These are phyloP conservation scores for Beta macrorhiza DNA, from an alignment of 179 eudicot genomes.

Conservation along the genomic window DNA sequence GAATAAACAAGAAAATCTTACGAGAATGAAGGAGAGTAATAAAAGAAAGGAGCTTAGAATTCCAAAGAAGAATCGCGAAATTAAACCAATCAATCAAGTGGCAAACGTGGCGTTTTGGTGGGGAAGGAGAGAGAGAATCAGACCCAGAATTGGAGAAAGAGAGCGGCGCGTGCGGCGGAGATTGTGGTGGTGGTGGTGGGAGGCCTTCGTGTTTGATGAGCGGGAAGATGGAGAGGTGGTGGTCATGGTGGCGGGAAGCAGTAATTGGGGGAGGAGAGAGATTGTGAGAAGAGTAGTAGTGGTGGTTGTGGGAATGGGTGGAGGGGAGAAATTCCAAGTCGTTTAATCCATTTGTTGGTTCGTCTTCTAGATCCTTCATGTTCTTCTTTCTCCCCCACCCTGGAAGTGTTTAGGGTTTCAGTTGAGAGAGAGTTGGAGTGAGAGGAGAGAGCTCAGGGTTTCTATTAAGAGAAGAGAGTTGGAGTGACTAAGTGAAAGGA, in stretches of 20 bases:
- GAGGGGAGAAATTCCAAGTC: background rate
- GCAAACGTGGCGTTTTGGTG: slow-evolving; percentile 13
- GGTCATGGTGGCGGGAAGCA: background rate
- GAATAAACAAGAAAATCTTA: slow-evolving; percentile 12
- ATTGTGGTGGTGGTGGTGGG: slow-evolving; percentile 20
- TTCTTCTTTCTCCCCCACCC: too few relatives aligned
- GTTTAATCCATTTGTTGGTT: too few relatives aligned
- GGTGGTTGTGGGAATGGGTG: too few relatives aligned
- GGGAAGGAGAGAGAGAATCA: slow-evolving; percentile 1
- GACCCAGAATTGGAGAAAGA: slow-evolving; percentile 11
- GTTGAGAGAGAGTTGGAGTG: too few relatives aligned
- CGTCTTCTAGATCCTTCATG: too few relatives aligned
- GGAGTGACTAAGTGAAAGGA: too few relatives aligned
- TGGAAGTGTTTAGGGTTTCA: too few relatives aligned
- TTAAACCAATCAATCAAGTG: slow-evolving; percentile 24
- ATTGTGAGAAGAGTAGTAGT: background rate
- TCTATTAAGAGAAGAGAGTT: too few relatives aligned
- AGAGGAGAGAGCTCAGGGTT: too few relatives aligned
- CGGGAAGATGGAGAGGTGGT: slow-evolving; percentile 37
- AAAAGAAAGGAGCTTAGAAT: slow-evolving; percentile 25
- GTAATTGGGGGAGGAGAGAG: background rate
- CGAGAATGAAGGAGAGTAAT: background rate
- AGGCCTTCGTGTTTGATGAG: slow-evolving; percentile 53
- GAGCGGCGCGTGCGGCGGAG: slow-evolving; percentile 17
- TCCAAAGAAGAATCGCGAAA: slow-evolving; percentile 33